Evolutionary conservation across 805 yeast genomes (phyloP), one percentile per base, ranked within the genome.

Genomic region (Candida takata): DNA sequence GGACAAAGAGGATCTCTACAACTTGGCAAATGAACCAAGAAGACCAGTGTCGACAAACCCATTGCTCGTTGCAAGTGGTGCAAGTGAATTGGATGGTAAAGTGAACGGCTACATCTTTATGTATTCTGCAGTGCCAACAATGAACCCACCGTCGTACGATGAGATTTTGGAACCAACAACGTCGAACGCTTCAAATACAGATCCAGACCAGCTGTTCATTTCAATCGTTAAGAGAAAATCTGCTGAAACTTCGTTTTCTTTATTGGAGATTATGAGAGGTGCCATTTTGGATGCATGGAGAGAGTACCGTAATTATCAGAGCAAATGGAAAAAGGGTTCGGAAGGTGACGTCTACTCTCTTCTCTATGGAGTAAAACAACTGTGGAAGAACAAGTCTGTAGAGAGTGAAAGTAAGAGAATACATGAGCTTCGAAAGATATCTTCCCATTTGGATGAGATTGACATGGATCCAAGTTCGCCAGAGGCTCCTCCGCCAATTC

Each of bases 201-300:
- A 29, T 18, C 33, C 43, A 2, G 45, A 36, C 24, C 42, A 44
- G 17, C n/a, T 34, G 24, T 24, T 29, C 34, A 41, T 38, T 10
- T 35, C 34, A 7, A 36, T 43, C 6, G 41, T 33, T 32, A 47
- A 39, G 44, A 44, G 42, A 14, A 24, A 34, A 30, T 17, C 37
- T 2, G n/a, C 24, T 12, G 50, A 46, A 4, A 46, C 45, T 12
- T 41, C 58, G 1, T 26, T 55, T 6, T 29, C 34, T 2, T 35
- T 61, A 4, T 36, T 65, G 24, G 56, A 71, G 19, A 60, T 67
- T 1, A 72, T 81, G 39, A 68, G 76, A 44, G 66, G 64, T 5
- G 73, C 84, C 1, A 64, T 82, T 15, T 65, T 67, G 10, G 86
- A 81, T 42, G 90, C 88, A 1, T 82, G 92, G 92, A 66, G 61